Percentiles rank a stretch among this genome's conserved stretches.
These are phyloP conservation scores for Solanum neorickii DNA, from an alignment of 257 asterid genomes.

Conservation along the genomic window DNA sequence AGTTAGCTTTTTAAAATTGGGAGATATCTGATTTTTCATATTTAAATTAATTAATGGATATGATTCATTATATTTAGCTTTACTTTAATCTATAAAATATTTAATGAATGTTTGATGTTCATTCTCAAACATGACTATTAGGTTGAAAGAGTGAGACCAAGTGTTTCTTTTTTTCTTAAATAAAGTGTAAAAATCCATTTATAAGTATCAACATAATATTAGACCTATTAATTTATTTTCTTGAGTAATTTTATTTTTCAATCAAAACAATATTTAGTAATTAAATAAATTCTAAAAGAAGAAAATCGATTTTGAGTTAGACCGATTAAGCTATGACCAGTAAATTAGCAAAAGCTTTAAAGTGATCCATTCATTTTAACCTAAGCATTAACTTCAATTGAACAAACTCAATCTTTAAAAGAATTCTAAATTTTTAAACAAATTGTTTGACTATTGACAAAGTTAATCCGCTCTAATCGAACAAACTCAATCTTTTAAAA, in stretches of 20 bases:
- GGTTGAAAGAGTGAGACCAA: neutral
- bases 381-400: too few relatives aligned
- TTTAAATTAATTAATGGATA: neutral
- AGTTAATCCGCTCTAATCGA: neutral
- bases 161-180: neutral
- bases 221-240: neutral
- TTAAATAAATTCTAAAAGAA: neutral
- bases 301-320: neutral
- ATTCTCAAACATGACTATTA: neutral
- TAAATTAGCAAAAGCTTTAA: neutral
- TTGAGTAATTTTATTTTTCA: neutral
- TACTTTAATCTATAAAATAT: neutral
- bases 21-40: neutral
- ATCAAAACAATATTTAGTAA: neutral
- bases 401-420: too few relatives aligned
- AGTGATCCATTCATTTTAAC: neutral
- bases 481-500: too few relatives aligned
- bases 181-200: neutral
- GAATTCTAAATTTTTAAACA: rapidly evolving
- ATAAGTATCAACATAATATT: neutral
- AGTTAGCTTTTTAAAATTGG: neutral
- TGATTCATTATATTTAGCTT: neutral
- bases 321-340: neutral
- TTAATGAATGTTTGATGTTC: neutral
- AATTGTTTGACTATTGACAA: neutral